A percentile compares a stretch with the other conserved stretches of the same genome.
These are phyloP conservation scores for Zalaria obscura DNA, from an alignment of 2,329 filamentous ascomycete species.

Conservation along the genomic window DNA sequence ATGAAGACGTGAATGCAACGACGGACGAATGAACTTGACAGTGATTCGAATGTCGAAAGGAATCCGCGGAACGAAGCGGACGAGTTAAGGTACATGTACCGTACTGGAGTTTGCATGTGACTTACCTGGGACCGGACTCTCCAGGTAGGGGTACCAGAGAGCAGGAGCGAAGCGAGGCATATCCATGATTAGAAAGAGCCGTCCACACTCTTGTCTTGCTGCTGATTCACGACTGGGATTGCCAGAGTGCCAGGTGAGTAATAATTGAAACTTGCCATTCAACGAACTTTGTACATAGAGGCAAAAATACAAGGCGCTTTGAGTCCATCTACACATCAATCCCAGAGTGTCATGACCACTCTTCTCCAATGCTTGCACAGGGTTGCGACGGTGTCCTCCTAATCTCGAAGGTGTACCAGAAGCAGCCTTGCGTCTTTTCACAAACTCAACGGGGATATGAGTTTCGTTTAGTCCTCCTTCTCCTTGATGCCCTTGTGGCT, in stretches of 20 bases:
- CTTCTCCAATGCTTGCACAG: neutral
- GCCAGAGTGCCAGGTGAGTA: neutral
- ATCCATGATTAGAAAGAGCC: neutral
- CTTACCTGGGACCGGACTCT: neutral
- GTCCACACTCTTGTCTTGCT: no score
- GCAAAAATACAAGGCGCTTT: constrained; percentile 1
- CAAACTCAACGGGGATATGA: neutral
- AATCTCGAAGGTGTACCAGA: neutral
- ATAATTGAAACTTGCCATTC: neutral
- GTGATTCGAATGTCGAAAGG: no score
- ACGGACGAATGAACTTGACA: no score
- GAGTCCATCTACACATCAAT: neutral
- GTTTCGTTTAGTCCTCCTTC: neutral
- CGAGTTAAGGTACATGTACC: no score
- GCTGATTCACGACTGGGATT: no score
- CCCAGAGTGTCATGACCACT: neutral
- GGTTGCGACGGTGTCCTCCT: neutral
- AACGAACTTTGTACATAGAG: neutral
- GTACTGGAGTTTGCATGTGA: neutral
- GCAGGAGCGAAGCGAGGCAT: neutral
- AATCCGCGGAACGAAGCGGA: no score
- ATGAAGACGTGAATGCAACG: no score
- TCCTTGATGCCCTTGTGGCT: constrained; percentile 8
- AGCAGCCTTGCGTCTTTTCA: neutral
- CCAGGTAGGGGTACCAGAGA: neutral